A percentile compares a stretch with the other conserved stretches of the same genome.
Conservation (phyloP, 176 grass and related monocot species). For the Miscanthus lutarioriparius region DNA sequence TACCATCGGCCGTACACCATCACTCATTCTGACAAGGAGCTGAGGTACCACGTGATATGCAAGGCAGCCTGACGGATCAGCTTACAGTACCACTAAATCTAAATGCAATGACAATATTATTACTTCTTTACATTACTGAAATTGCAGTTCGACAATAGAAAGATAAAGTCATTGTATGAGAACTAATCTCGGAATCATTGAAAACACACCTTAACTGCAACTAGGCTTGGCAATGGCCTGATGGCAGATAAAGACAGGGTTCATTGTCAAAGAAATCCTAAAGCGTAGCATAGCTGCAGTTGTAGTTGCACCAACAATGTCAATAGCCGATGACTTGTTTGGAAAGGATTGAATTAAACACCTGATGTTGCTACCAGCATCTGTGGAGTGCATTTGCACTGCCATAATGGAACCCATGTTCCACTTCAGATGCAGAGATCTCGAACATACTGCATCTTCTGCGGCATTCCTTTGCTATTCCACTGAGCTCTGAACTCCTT, state of each 20-base stretch:
- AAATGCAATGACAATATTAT: too few species aligned
- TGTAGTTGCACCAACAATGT: not conserved
- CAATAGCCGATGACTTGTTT: not conserved
- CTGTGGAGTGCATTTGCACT: not conserved
- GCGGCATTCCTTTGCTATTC: not conserved
- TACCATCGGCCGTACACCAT: too few species aligned
- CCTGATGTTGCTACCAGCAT: not conserved
- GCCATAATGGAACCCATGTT: not conserved
- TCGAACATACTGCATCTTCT: not conserved
- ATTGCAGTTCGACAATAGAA: not conserved
- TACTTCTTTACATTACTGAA: not conserved
- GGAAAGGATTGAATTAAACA: not conserved
- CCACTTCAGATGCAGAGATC: constrained; percentile 3
- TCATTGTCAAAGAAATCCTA: not conserved
- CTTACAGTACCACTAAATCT: too few species aligned
- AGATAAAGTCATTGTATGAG: not conserved
- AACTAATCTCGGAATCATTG: not conserved
- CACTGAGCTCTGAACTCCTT: constrained; percentile 21
- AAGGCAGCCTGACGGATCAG: too few species aligned
- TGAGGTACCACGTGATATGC: too few species aligned
- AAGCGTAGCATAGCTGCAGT: not conserved
- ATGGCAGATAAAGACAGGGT: not conserved
- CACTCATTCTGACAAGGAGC: too few species aligned
- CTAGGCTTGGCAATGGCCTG: not conserved
- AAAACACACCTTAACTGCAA: not conserved